phyloP scores from a whole-genome alignment of 192 early-diverging fungal genomes.

The Coemansia sp. region DNA sequence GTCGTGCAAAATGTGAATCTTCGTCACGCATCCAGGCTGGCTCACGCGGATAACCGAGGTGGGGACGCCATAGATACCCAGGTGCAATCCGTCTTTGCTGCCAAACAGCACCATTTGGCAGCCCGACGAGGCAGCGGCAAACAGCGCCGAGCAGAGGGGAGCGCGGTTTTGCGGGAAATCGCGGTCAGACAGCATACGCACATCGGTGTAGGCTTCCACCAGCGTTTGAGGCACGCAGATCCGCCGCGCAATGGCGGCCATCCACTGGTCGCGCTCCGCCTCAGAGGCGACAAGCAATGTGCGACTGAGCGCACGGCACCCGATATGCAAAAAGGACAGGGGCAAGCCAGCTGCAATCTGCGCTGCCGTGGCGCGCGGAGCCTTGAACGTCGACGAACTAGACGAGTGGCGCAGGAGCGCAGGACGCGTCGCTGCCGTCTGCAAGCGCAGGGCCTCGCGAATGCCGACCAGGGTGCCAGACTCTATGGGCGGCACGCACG shows the following conservation, averaged over 20 bases:
- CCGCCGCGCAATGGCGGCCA: constrained; percentile 24
- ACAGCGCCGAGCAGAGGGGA: constrained; percentile 51
- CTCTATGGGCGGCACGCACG: constrained; percentile 21
- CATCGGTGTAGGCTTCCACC: constrained; percentile 52
- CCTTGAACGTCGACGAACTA: constrained; percentile 13
- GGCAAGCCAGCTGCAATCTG: neutral
- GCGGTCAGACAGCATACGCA: constrained; percentile 45
- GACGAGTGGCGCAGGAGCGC: constrained; percentile 32
- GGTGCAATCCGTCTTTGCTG: constrained; percentile 45
- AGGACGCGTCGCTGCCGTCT: constrained; percentile 4
- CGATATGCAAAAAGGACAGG: constrained; percentile 50
- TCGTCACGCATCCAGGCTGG: constrained; percentile 17
- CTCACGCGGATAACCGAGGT: constrained; percentile 51
- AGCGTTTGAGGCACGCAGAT: constrained; percentile 50
- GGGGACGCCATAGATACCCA: constrained; percentile 53
- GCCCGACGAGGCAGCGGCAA: constrained; percentile 31
- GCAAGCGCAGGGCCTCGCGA: constrained; percentile 34
- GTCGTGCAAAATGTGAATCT: constrained; percentile 45
- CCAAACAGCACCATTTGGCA: constrained; percentile 56
- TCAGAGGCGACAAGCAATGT: constrained; percentile 31
- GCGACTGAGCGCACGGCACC: constrained; percentile 44
- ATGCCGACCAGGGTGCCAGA: constrained; percentile 32
- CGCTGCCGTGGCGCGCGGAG: neutral
- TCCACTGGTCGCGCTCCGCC: constrained; percentile 38
- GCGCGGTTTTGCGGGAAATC: constrained; percentile 41